phyloP scores from a whole-genome alignment of 805 yeast species.

The Saturnispora saitoi region DNA sequence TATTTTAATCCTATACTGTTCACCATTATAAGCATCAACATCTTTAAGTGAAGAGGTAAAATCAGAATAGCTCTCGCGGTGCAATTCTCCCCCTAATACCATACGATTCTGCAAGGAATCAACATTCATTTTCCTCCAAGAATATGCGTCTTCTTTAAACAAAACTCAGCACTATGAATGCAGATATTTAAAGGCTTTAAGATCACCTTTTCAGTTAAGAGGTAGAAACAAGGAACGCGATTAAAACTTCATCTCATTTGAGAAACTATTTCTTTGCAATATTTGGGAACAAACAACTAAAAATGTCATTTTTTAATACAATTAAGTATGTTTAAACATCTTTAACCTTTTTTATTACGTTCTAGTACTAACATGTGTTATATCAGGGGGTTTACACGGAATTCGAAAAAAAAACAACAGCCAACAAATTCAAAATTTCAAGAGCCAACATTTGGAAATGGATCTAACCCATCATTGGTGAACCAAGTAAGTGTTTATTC shows the following conservation, averaged over 20 bases:
- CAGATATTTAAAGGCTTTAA: no score
- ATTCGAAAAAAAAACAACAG: slow-evolving; percentile 28
- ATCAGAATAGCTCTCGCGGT: not conserved
- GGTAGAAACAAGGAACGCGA: not conserved
- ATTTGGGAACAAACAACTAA: not conserved
- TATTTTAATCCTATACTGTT: slow-evolving; percentile 12
- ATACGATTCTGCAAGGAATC: not conserved
- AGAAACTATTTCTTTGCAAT: not conserved
- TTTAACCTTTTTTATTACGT: not conserved
- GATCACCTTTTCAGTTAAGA: not conserved
- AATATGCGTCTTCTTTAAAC: no score
- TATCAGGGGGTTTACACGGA: slow-evolving; percentile 51
- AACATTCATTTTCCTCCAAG: not conserved
- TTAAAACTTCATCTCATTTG: slow-evolving; percentile 1
- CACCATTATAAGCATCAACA: not conserved
- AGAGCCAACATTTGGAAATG: slow-evolving; percentile 14
- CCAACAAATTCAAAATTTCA: slow-evolving; percentile 14
- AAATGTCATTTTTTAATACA: slow-evolving; percentile 34
- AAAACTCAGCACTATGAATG: no score
- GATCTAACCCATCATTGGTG: slow-evolving; percentile 14
- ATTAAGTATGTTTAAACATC: slow-evolving; percentile 25
- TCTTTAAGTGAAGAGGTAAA: not conserved
- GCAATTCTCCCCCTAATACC: not conserved
- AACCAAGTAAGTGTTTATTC: slow-evolving; percentile 25
- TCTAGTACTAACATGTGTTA: slow-evolving; percentile 1